A percentile compares a stretch with the other conserved stretches of the same genome.
Evolutionary conservation across 176 grass and related monocot species (phyloP).

Genomic region (Rhynchospora breviuscula): DNA sequence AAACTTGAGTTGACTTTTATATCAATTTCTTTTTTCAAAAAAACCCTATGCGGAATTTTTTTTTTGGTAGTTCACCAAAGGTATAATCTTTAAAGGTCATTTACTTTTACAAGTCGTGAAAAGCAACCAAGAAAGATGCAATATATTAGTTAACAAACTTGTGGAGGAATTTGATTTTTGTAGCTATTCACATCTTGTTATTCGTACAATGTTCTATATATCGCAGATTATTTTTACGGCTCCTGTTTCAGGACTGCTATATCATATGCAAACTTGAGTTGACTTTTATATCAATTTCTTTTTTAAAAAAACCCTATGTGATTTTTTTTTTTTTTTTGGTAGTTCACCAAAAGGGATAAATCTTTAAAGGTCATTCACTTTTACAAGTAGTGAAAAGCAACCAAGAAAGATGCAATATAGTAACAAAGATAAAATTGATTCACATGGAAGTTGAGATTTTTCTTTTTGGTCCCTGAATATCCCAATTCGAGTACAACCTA

Average conservation of each 20-base stretch:
- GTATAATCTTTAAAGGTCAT: no score
- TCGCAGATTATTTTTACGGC: background rate
- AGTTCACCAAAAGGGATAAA: no score
- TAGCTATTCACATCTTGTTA: background rate
- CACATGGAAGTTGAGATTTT: background rate
- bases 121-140: background rate
- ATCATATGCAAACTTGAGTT: background rate
- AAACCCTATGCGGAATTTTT: no score
- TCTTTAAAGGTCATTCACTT: no score
- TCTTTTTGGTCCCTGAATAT: background rate
- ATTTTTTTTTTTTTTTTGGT: no score
- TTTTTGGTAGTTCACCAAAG: no score
- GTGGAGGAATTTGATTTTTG: background rate
- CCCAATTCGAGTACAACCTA: background rate
- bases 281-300: background rate
- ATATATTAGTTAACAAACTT: background rate
- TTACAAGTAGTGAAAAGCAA: background rate
- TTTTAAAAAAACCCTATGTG: no score
- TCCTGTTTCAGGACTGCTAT: background rate
- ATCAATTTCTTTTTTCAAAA: no score
- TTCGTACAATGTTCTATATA: no score
- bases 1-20: no score
- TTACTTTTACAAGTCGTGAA: no score
- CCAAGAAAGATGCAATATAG: background rate
- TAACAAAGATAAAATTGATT: background rate